phyloP scores from a whole-genome alignment of 257 asterid species.

The Solanum phureja region DNA sequence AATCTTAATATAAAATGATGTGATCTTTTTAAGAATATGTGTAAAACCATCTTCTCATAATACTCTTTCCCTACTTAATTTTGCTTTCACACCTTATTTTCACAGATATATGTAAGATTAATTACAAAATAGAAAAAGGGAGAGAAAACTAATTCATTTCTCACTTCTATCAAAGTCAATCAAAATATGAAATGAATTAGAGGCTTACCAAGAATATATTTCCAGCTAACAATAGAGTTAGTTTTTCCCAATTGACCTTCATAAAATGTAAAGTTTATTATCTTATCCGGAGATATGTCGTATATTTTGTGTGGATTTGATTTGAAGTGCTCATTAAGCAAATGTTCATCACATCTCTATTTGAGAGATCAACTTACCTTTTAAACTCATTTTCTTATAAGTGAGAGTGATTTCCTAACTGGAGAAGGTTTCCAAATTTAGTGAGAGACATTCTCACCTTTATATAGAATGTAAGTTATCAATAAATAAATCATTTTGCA shows the following conservation, averaged over 20 bases:
- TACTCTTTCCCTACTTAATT: background rate
- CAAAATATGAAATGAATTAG: background rate
- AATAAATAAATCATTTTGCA: background rate
- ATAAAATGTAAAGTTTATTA: background rate
- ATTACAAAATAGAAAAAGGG: background rate
- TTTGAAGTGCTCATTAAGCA: background rate
- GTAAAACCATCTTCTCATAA: background rate
- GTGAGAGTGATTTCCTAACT: background rate
- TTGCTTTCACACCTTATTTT: background rate
- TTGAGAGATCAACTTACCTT: background rate
- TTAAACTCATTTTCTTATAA: background rate
- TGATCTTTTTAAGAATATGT: background rate
- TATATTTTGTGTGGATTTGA: background rate
- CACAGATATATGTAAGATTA: background rate
- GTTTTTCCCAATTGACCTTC: background rate
- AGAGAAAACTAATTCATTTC: background rate
- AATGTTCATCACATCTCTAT: background rate
- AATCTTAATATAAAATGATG: background rate
- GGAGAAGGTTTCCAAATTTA: background rate
- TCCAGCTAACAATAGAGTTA: background rate
- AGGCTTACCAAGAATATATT: background rate
- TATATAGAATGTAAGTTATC: background rate
- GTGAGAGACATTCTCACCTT: background rate
- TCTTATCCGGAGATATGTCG: background rate
- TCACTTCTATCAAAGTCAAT: background rate